Evolutionary conservation across 2,329 filamentous ascomycete genomes (phyloP).

Genomic region (Diaporthe sp.): DNA sequence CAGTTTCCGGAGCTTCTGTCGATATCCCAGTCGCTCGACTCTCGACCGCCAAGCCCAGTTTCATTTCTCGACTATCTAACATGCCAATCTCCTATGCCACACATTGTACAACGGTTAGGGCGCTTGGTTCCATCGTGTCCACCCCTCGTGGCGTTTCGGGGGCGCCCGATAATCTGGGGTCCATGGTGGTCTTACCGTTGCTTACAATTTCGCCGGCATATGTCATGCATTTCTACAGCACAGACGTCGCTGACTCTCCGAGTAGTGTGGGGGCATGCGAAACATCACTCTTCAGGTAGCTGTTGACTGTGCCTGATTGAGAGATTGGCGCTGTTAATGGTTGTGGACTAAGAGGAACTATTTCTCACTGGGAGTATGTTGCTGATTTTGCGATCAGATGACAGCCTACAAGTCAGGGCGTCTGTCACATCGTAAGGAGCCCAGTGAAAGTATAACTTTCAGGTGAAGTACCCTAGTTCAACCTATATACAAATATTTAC

Average conservation of each 20-base stretch:
- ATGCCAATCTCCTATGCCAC: neutral
- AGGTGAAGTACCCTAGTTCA: neutral
- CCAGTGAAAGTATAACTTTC: neutral
- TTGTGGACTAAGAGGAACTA: neutral
- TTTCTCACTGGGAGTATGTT: neutral
- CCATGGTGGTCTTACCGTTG: neutral
- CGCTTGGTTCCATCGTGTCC: neutral
- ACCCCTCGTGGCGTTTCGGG: neutral
- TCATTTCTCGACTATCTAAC: neutral
- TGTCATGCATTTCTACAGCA: constrained; percentile 8
- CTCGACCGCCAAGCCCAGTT: neutral
- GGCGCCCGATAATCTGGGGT: neutral
- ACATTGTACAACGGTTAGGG: neutral
- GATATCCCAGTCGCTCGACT: neutral
- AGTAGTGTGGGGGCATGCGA: too few species aligned
- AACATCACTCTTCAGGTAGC: neutral
- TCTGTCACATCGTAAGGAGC: neutral
- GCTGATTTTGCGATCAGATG: neutral
- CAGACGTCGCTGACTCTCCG: constrained; percentile 14
- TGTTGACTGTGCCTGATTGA: neutral
- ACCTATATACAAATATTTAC: neutral
- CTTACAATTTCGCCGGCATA: neutral
- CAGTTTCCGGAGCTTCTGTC: neutral
- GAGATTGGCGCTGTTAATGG: too few species aligned
- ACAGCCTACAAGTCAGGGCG: neutral